A percentile compares a stretch with the other conserved stretches of the same genome.
Evolutionary conservation across 2,329 filamentous ascomycete species (phyloP).

Genomic region (Dactylellina leptospora): DNA sequence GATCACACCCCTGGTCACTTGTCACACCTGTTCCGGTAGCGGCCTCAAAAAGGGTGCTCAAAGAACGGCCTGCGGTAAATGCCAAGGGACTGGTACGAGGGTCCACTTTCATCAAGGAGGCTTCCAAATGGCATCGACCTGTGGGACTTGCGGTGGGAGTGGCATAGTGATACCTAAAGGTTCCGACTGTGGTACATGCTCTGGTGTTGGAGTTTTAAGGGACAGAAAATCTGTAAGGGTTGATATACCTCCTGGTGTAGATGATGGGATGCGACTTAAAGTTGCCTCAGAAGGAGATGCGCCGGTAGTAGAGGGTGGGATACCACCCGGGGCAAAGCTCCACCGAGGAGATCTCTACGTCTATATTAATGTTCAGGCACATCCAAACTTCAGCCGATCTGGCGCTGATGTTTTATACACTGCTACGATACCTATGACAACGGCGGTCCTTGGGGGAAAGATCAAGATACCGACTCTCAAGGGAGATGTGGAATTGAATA

Average conservation of each 20-base stretch:
- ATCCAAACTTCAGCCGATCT: slow-evolving; percentile 85
- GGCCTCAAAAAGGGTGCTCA: slow-evolving; percentile 84
- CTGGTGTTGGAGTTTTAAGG: slow-evolving; percentile 82
- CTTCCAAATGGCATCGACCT: slow-evolving; percentile 95
- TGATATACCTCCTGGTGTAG: slow-evolving; percentile 93
- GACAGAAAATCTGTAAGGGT: slow-evolving; percentile 84
- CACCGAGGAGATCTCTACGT: slow-evolving; percentile 86
- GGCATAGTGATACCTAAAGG: slow-evolving; percentile 80
- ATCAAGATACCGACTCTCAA: slow-evolving; percentile 89
- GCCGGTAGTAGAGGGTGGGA: slow-evolving; percentile 66
- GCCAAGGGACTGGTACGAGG: slow-evolving; percentile 84
- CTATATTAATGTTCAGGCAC: slow-evolving; percentile 85
- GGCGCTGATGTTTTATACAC: slow-evolving; percentile 94
- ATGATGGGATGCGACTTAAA: slow-evolving; percentile 92
- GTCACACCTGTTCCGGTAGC: slow-evolving; percentile 81
- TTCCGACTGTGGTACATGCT: slow-evolving; percentile 80
- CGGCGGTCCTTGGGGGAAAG: slow-evolving; percentile 89
- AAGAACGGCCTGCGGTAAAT: slow-evolving; percentile 76
- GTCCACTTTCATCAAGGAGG: slow-evolving; percentile 90
- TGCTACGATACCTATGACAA: slow-evolving; percentile 88
- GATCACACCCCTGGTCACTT: slow-evolving; percentile 82
- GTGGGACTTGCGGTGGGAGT: slow-evolving; percentile 79
- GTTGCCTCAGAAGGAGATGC: slow-evolving; percentile 88
- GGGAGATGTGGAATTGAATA: slow-evolving; percentile 86
- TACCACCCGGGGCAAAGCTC: slow-evolving; percentile 67